These are phyloP conservation scores for Ophiocordyceps australis DNA, from an alignment of 2,329 filamentous ascomycete genomes.

Conservation along the genomic window DNA sequence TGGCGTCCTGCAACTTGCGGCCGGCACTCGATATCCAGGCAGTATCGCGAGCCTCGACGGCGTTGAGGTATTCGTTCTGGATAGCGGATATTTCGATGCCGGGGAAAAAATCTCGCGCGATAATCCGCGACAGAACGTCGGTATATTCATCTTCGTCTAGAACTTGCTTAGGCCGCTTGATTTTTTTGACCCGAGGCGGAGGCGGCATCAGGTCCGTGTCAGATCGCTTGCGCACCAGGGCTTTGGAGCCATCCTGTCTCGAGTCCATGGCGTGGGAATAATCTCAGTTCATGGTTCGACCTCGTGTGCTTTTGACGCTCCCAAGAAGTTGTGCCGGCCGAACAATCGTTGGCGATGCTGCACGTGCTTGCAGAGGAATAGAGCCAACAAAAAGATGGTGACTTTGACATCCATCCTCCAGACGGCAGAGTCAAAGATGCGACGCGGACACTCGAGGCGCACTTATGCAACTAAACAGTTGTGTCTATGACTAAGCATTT, in stretches of 20 bases:
- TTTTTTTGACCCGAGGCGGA: slow-evolving; percentile 68
- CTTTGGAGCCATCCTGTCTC: slow-evolving; percentile 21
- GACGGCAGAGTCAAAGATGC: too few relatives aligned
- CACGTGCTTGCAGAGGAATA: too few relatives aligned
- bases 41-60: slow-evolving; percentile 67
- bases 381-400: too few relatives aligned
- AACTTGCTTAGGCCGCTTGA: slow-evolving; percentile 75
- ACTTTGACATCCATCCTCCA: too few relatives aligned
- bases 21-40: slow-evolving; percentile 77
- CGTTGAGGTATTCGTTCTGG: slow-evolving; percentile 84
- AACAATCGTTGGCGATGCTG: too few relatives aligned
- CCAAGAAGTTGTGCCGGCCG: too few relatives aligned
- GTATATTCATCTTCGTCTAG: slow-evolving; percentile 92
- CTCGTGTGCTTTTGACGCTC: too few relatives aligned
- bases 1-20: slow-evolving; percentile 52
- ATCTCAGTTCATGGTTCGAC: too few relatives aligned
- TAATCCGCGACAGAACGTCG: slow-evolving; percentile 78
- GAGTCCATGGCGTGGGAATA: slow-evolving; percentile 16
- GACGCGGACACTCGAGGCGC: too few relatives aligned
- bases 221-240: slow-evolving; percentile 50
- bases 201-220: slow-evolving; percentile 67
- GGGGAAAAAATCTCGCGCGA: slow-evolving; percentile 92
- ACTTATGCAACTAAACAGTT: too few relatives aligned
- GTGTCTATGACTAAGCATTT: too few relatives aligned
- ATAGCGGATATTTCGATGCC: slow-evolving; percentile 72